Conservation (phyloP, 257 asterid species). For the Solanum boliviense region DNA sequence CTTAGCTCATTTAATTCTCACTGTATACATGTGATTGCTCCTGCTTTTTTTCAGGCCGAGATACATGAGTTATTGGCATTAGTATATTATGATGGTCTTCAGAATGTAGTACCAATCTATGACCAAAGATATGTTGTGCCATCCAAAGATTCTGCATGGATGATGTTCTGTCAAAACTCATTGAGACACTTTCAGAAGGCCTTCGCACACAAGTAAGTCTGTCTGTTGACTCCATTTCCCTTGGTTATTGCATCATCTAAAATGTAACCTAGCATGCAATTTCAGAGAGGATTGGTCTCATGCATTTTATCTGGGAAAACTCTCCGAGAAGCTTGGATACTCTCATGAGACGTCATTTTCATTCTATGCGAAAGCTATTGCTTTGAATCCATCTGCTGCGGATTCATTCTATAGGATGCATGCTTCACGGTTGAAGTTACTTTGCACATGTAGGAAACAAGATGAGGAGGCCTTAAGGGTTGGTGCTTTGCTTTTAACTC, state of each 20-base stretch:
- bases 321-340: constrained; percentile 83
- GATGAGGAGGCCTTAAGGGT: constrained; percentile 74
- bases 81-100: constrained; percentile 92
- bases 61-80: constrained; percentile 92
- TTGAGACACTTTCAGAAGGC: constrained; percentile 90
- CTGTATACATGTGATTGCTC: background rate
- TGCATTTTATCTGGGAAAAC: constrained; percentile 91
- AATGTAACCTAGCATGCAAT: constrained; percentile 4
- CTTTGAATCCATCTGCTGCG: constrained; percentile 83
- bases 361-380: constrained; percentile 73
- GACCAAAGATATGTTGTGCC: constrained; percentile 80
- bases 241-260: constrained; percentile 12
- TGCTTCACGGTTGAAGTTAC: constrained; percentile 93
- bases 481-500: background rate
- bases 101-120: constrained; percentile 93
- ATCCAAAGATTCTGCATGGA: constrained; percentile 63
- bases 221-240: constrained; percentile 13
- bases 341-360: constrained; percentile 52
- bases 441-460: constrained; percentile 60
- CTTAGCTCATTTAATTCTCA: background rate
- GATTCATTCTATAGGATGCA: constrained; percentile 98
- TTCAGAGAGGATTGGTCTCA: constrained; percentile 97
- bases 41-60: constrained; percentile 65
- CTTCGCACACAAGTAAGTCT: constrained; percentile 56
- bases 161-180: constrained; percentile 76